phyloP scores from a whole-genome alignment of 495 filamentous ascomycete genomes.

The Aspergillus avenaceus region DNA sequence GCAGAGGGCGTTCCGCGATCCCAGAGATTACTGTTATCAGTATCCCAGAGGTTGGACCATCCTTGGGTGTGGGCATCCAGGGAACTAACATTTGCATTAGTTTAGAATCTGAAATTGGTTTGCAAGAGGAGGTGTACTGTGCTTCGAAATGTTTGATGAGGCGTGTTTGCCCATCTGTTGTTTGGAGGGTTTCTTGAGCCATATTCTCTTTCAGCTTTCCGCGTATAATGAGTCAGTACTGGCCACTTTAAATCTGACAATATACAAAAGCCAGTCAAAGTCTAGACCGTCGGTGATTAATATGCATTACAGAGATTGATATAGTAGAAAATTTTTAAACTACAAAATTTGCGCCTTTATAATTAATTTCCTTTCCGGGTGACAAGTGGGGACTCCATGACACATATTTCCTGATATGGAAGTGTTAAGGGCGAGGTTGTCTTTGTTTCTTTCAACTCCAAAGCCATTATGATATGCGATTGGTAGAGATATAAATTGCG shows the following conservation, averaged over 20 bases:
- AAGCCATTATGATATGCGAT: too few relatives aligned
- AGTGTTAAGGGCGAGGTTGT: background rate
- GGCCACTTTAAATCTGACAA: background rate
- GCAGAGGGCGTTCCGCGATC: conserved; percentile 36
- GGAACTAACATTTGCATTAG: background rate
- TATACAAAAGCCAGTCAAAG: background rate
- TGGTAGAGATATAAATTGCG: too few relatives aligned
- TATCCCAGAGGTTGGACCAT: conserved; percentile 36
- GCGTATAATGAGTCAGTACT: background rate
- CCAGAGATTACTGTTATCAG: conserved; percentile 28
- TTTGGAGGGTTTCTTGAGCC: background rate
- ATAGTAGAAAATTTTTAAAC: too few relatives aligned
- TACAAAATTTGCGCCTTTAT: background rate
- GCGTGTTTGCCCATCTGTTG: background rate
- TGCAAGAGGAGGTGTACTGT: background rate
- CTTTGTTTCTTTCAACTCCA: too few relatives aligned
- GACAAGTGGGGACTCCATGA: background rate
- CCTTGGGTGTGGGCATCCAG: conserved; percentile 13
- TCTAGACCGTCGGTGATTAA: too few relatives aligned
- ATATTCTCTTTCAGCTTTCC: background rate
- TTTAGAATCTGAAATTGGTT: background rate
- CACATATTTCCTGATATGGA: background rate
- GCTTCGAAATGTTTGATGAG: conserved; percentile 1
- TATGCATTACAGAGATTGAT: too few relatives aligned
- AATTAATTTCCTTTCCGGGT: background rate